Conservation (phyloP, 2,329 filamentous ascomycete genomes). For the Colletotrichum abscissum region DNA sequence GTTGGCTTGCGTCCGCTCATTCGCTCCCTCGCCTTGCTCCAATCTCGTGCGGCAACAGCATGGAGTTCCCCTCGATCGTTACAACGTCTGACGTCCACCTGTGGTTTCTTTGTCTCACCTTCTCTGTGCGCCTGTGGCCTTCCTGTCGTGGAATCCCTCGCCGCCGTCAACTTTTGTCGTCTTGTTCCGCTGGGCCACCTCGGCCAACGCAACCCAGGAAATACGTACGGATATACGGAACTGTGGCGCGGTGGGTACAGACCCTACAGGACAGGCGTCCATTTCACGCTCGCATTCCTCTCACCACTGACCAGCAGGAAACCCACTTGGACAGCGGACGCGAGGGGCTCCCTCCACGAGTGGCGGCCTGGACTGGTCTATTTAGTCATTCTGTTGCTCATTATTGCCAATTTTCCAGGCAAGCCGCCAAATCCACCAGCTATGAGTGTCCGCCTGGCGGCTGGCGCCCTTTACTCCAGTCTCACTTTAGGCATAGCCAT, state of each 20-base stretch:
- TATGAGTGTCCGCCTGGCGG: not conserved
- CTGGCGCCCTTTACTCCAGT: not conserved
- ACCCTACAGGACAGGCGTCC: not conserved
- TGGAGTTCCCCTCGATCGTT: not conserved
- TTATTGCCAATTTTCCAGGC: not conserved
- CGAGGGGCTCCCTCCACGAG: not conserved
- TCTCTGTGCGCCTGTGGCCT: not conserved
- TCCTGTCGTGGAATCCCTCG: not conserved
- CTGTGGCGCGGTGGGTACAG: too few species aligned
- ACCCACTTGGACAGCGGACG: not conserved
- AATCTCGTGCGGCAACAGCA: not conserved
- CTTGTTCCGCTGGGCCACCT: not conserved
- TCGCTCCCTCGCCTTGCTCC: not conserved
- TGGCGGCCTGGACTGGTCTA: conserved; percentile 31
- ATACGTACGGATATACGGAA: too few species aligned
- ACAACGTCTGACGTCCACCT: not conserved
- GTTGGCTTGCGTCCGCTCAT: not conserved
- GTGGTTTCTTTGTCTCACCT: not conserved
- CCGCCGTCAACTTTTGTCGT: not conserved
- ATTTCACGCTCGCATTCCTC: not conserved
- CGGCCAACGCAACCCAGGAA: too few species aligned
- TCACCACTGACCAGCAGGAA: not conserved
- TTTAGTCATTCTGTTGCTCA: conserved; percentile 14
- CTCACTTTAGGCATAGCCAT: not conserved
- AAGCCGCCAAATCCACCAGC: not conserved